Evolutionary conservation across 129 eudicot genomes (phyloP), one percentile per base, ranked within the genome.

Genomic region (Gnaphalium uliginosum): DNA sequence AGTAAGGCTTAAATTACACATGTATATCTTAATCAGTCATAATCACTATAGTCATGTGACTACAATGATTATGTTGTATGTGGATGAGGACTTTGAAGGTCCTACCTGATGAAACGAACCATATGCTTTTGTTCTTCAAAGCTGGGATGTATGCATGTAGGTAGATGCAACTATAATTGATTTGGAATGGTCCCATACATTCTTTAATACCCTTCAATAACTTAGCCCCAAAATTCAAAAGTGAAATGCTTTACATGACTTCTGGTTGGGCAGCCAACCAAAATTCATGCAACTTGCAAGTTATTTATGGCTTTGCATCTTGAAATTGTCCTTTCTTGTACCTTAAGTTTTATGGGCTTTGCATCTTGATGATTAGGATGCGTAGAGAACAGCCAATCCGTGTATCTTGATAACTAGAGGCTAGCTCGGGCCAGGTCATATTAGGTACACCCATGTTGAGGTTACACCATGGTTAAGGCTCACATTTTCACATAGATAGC

Each of bases 221-320:
- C 67, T 22, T 24, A 33, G 51, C 35, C 51, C 11, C 50, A 69
- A 68, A 58, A 11, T 77, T 68, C 81, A 56, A 57, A 37, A 77
- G 75, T 77, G 33, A 1, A 2, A 23, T 77, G 81, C 75, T 59
- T 77, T 77, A 26, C 56, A 58, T 69, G 62, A 68, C 69, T 77
- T 77, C 51, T 77, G 5, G 69, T 77, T 69, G 53, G 59, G 41
- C 53, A 48, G 59, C 24, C 2, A 43, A 43, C 3, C 60, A n/a
- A 54, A 54, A 54, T n/a, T 54, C 2, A 70, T 70, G 75, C 73
- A 25, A 69, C 64, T 46, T 41, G 58, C 73, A 43, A 54, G 60
- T n/a, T n/a, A 18, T 54, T 10, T n/a, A 54, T 54, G 10, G 23
- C 60, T 27, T 71, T 51, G 64, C 75, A 71, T 29, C 46, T 27